phyloP scores from a whole-genome alignment of 2,329 filamentous ascomycete species.

The Penicillium sp. region DNA sequence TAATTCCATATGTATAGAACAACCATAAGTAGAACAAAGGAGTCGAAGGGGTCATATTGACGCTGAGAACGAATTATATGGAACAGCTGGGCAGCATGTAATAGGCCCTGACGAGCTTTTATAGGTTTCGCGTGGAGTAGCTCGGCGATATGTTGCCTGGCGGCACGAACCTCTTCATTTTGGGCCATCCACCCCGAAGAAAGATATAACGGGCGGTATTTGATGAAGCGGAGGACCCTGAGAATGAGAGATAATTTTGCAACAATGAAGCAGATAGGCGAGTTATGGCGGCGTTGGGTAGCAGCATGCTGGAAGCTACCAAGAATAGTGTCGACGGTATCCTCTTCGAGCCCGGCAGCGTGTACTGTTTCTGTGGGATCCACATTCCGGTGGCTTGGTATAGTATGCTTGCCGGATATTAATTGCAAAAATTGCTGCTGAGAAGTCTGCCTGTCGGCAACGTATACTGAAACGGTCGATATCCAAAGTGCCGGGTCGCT shows the following conservation, averaged over 20 bases:
- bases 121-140: neutral
- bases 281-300: neutral
- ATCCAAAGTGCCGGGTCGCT: neutral
- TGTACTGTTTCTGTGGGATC: neutral
- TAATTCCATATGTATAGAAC: neutral
- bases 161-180: neutral
- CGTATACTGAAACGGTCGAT: neutral
- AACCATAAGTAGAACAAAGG: neutral
- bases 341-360: neutral
- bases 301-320: neutral
- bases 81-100: neutral
- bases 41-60: neutral
- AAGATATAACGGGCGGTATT: neutral
- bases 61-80: neutral
- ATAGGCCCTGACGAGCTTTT: neutral
- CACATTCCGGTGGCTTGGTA: neutral
- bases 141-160: neutral
- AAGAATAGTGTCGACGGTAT: neutral
- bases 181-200: neutral
- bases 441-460: neutral
- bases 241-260: neutral
- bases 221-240: neutral
- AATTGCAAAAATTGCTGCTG: neutral
- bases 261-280: neutral
- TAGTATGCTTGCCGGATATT: neutral